phyloP scores from a whole-genome alignment of 148 eudicot genomes.

The Arctostaphylos glauca region DNA sequence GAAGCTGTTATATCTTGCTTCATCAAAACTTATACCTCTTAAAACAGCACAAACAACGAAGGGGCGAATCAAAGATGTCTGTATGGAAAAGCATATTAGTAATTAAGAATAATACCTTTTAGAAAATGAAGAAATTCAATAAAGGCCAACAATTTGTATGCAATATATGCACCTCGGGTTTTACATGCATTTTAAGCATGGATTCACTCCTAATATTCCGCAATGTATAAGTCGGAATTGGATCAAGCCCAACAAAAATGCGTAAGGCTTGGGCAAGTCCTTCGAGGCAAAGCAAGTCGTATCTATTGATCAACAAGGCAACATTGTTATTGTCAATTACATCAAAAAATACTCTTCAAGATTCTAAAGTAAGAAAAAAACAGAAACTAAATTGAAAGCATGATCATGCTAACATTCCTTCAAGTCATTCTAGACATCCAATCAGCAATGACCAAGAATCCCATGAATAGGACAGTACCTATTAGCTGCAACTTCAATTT shows the following conservation, averaged over 20 bases:
- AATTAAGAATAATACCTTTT: background rate
- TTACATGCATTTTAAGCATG: constrained; percentile 85
- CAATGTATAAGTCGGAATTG: constrained; percentile 58
- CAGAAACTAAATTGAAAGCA: background rate
- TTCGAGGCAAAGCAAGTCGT: constrained; percentile 97
- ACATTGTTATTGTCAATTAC: background rate
- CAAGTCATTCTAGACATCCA: background rate
- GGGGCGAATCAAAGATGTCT: constrained; percentile 82
- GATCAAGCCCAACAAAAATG: constrained; percentile 65
- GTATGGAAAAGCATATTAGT: constrained; percentile 17
- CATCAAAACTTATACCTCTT: constrained; percentile 82
- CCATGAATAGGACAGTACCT: constrained; percentile 41
- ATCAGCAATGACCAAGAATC: background rate
- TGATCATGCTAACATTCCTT: background rate
- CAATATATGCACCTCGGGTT: constrained; percentile 59
- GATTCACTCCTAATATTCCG: constrained; percentile 40
- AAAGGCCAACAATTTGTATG: background rate
- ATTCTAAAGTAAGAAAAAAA: background rate
- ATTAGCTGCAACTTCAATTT: constrained; percentile 92
- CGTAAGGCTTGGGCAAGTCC: constrained; percentile 83
- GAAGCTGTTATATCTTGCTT: constrained; percentile 90
- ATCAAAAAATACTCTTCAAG: background rate
- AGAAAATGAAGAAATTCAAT: background rate
- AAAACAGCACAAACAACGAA: constrained; percentile 94
- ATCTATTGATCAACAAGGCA: constrained; percentile 38